Evolutionary conservation across 805 yeast species (phyloP), one percentile per base, ranked within the genome.

Genomic region (Wickerhamomyces sydowiorum): DNA sequence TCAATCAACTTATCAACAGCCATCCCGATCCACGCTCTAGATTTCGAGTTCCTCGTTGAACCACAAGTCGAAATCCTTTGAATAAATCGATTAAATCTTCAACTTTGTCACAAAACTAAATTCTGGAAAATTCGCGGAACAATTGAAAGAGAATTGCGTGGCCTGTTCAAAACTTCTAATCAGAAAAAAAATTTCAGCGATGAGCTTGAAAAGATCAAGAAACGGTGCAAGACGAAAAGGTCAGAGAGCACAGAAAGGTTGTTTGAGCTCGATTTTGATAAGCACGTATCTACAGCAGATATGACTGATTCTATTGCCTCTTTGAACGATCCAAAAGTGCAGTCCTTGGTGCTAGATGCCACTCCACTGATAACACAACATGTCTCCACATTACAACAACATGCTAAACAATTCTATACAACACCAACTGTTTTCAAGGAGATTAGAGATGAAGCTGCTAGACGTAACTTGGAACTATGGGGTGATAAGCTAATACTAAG

Each of bases 371-470:
- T 93, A 52, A 84, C 95, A 2, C 95, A 87, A 54, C 73, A 93
- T 5, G 86, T 86, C 12, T 73, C 89, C 3, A 75, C 81, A 18
- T 69, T 93, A 36, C 80, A 81, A 53, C 77, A 75, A 49, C 76
- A 73, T 57, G 97, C 96, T 1, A 62, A 73, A 15, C 61, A 65
- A n/a, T 86, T 86, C 56, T 84, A 71, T 60, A 90, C 97, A 13
- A 87, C 97, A 2, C 97, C 98, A 13, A 90, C 96, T 1, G 98
- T 93, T 15, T 78, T 74, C 53, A 71, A 75, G 24, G 99, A 93
- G 66, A 80, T 93, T 58, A 81, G 76, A 56, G 98, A 93, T 67
- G 96, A 83, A 46, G 73, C 76, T 48, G 87, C 95, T 7, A 74
- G 96, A 61, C 76, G 76, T 50, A 90, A 90, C 54, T 67, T 93